Evolutionary conservation across 2,329 filamentous ascomycete species (phyloP).

Genomic region (Diaporthe aspalathi): DNA sequence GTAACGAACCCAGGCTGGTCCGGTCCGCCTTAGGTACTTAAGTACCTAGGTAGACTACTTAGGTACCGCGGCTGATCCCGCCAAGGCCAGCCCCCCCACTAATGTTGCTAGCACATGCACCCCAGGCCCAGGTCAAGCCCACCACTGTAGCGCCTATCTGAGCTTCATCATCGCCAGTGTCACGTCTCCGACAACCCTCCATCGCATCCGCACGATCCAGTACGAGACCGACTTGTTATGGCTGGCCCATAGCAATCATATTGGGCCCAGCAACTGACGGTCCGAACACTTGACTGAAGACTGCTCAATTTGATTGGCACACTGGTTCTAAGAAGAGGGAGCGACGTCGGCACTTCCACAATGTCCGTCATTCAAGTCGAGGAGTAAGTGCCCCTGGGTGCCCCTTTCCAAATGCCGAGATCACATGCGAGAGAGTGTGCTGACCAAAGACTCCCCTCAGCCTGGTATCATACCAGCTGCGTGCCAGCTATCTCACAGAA

Average conservation of each 20-base stretch:
- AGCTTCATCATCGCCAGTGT: conserved; percentile 13
- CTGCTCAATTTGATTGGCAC: neutral
- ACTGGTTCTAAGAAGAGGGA: neutral
- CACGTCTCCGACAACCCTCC: neutral
- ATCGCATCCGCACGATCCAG: neutral
- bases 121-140: neutral
- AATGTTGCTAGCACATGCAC: conserved; percentile 6
- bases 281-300: neutral
- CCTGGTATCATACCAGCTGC: conserved; percentile 84
- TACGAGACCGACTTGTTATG: conserved; percentile 23
- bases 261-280: neutral
- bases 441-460: conserved; percentile 53
- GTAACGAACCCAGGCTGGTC: too few species aligned
- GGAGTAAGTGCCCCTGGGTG: conserved; percentile 49
- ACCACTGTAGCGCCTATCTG: conserved; percentile 1
- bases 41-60: too few species aligned
- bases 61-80: conserved; percentile 10
- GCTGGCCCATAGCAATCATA: conserved; percentile 23
- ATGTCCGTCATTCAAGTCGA: conserved; percentile 60
- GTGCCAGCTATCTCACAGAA: conserved; percentile 81
- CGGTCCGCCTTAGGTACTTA: too few species aligned
- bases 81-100: conserved; percentile 2
- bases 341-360: conserved; percentile 5
- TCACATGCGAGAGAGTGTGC: neutral
- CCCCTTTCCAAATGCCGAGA: neutral